These are phyloP conservation scores for Paramecium biaurelia DNA, from an alignment of 73 alveolate genomes.

Conservation along the genomic window DNA sequence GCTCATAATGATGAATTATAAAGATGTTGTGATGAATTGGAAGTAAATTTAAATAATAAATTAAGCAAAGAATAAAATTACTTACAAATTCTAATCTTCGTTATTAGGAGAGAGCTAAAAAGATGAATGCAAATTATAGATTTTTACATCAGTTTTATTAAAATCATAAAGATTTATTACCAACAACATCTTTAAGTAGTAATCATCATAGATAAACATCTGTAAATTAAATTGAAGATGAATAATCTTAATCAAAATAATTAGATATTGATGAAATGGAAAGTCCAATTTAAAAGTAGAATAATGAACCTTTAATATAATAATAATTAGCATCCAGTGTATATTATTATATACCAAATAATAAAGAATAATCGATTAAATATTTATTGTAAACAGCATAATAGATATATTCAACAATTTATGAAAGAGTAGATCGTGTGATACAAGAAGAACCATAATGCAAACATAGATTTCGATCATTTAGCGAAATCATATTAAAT, in stretches of 20 bases:
- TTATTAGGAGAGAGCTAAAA: neutral
- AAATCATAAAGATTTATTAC: neutral
- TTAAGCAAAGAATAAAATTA: neutral
- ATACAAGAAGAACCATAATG: neutral
- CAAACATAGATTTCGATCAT: slow-evolving; percentile 23
- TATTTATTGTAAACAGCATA: neutral
- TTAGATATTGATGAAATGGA: slow-evolving; percentile 27
- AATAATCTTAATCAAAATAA: neutral
- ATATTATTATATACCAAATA: neutral
- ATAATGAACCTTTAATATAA: neutral
- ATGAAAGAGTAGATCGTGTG: neutral
- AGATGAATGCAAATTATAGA: neutral
- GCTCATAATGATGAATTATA: neutral
- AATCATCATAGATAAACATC: neutral
- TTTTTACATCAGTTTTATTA: slow-evolving; percentile 11
- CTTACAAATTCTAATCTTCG: neutral
- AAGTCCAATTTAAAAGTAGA: neutral
- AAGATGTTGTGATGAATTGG: neutral
- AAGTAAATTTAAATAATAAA: neutral
- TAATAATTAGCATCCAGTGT: neutral
- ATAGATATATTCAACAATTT: slow-evolving; percentile 3
- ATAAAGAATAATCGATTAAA: neutral
- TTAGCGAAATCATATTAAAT: slow-evolving; percentile 15
- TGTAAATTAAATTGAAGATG: neutral
- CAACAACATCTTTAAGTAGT: neutral